A percentile compares a stretch with the other conserved stretches of the same genome.
Evolutionary conservation across 129 eudicot genomes (phyloP).

Genomic region (Artemisia tridentata): DNA sequence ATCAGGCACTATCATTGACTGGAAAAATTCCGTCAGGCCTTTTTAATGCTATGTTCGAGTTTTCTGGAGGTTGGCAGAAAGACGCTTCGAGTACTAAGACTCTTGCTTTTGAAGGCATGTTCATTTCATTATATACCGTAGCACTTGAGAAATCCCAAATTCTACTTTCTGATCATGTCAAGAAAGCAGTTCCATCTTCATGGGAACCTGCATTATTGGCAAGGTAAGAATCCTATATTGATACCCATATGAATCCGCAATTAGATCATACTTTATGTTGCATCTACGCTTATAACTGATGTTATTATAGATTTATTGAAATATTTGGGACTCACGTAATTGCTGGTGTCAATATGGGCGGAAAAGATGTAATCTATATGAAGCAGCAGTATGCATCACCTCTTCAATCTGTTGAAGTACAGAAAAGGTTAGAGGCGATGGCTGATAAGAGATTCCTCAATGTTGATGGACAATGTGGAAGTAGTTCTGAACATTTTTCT

Average conservation of each 20-base stretch:
- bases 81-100: conserved; percentile 91
- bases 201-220: conserved; percentile 98
- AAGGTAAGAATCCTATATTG: conserved; percentile 41
- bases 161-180: conserved; percentile 84
- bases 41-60: conserved; percentile 87
- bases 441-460: conserved; percentile 88
- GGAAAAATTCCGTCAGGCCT: conserved; percentile 97
- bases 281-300: not conserved
- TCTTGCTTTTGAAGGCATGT: conserved; percentile 92
- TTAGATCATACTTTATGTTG: not conserved
- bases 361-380: conserved; percentile 87
- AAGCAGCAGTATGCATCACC: conserved; percentile 95
- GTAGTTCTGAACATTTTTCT: conserved; percentile 49
- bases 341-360: conserved; percentile 98
- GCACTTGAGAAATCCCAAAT: conserved; percentile 89
- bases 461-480: conserved; percentile 48
- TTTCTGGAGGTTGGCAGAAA: conserved; percentile 94
- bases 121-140: conserved; percentile 75
- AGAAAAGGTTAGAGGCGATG: conserved; percentile 66
- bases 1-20: conserved; percentile 84
- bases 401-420: conserved; percentile 89
- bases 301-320: conserved; percentile 64
- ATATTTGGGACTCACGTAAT: conserved; percentile 89
- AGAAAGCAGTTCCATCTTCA: conserved; percentile 87
- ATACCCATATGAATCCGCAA: not conserved